Percentiles rank a stretch among this genome's conserved stretches.
Evolutionary conservation across 2,329 filamentous ascomycete species (phyloP).

Genomic region (Neurospora crassa): DNA sequence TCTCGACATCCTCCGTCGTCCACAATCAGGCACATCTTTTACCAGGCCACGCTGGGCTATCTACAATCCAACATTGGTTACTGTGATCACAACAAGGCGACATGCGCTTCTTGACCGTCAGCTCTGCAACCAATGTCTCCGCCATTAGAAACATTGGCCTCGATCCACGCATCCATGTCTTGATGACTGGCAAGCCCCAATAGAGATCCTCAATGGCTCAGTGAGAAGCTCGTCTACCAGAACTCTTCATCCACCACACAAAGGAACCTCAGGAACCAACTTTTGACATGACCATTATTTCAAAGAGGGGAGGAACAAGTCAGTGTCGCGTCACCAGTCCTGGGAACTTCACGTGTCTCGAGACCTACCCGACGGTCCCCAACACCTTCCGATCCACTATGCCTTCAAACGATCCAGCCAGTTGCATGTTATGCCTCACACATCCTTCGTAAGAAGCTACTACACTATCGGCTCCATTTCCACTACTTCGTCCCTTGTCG

Average conservation of each 20-base stretch:
- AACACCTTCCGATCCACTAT: slow-evolving; percentile 9
- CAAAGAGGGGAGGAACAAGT: not conserved
- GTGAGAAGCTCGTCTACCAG: slow-evolving; percentile 6
- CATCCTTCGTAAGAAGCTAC: not conserved
- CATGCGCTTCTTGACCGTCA: slow-evolving; percentile 10
- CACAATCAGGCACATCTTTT: slow-evolving; percentile 4
- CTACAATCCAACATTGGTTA: slow-evolving; percentile 9
- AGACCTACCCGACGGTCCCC: not conserved
- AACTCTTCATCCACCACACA: not conserved
- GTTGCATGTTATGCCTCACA: slow-evolving; percentile 13
- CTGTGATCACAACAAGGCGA: slow-evolving; percentile 10
- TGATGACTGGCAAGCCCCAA: slow-evolving; percentile 10
- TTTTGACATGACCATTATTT: slow-evolving; percentile 10
- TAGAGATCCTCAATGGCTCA: slow-evolving; percentile 11
- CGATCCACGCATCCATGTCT: slow-evolving; percentile 7
- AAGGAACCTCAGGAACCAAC: slow-evolving; percentile 3
- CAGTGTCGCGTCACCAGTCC: slow-evolving; percentile 2
- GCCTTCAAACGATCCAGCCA: not conserved
- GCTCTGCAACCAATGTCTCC: slow-evolving; percentile 9
- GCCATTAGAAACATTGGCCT: slow-evolving; percentile 12
- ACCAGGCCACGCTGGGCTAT: slow-evolving; percentile 11
- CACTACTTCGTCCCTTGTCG: too few species aligned
- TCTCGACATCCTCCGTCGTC: not conserved
- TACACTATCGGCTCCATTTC: too few species aligned
- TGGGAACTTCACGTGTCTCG: not conserved